A percentile compares a stretch with the other conserved stretches of the same genome.
phyloP scores from a whole-genome alignment of 2,329 filamentous ascomycete species.

The Neocucurbitaria cava region DNA sequence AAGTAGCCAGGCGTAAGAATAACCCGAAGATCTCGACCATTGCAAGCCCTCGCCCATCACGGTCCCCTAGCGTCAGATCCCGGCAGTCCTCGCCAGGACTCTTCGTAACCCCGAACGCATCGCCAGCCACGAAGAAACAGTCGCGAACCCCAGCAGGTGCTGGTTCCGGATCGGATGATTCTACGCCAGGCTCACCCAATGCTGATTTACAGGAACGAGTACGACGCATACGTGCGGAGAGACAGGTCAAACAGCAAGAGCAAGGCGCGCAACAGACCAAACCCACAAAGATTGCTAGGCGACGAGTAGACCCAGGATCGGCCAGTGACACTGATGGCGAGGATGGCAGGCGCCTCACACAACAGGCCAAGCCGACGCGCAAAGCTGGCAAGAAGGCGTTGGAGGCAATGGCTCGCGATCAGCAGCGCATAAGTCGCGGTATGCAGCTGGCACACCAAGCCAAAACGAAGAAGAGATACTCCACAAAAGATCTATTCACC shows the following conservation, averaged over 20 bases:
- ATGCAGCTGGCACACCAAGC: conserved; percentile 92
- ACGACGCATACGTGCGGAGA: conserved; percentile 74
- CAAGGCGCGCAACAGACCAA: conserved; percentile 47
- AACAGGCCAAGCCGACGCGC: conserved; percentile 72
- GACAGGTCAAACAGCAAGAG: conserved; percentile 70
- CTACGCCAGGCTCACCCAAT: conserved; percentile 55
- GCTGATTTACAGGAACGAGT: conserved; percentile 75
- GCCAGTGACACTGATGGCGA: conserved; percentile 64
- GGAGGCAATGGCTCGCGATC: conserved; percentile 94
- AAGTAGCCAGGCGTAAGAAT: conserved; percentile 21
- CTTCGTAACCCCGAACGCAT: conserved; percentile 61
- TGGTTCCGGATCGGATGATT: conserved; percentile 55
- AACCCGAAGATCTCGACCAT: conserved; percentile 14
- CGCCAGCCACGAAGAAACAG: conserved; percentile 43
- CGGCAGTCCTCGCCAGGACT: conserved; percentile 58
- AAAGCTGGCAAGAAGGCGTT: conserved; percentile 95
- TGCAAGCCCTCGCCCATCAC: conserved; percentile 22
- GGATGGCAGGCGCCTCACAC: conserved; percentile 62
- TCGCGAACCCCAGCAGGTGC: conserved; percentile 1
- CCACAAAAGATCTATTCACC: conserved; percentile 81
- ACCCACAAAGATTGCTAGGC: conserved; percentile 41
- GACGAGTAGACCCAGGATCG: conserved; percentile 53
- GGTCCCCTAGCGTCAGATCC: conserved; percentile 30
- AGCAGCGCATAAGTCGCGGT: conserved; percentile 85
- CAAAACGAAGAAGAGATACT: conserved; percentile 86